Conservation (phyloP, 192 early-diverging fungal genomes). For the Funneliformis mosseae region DNA sequence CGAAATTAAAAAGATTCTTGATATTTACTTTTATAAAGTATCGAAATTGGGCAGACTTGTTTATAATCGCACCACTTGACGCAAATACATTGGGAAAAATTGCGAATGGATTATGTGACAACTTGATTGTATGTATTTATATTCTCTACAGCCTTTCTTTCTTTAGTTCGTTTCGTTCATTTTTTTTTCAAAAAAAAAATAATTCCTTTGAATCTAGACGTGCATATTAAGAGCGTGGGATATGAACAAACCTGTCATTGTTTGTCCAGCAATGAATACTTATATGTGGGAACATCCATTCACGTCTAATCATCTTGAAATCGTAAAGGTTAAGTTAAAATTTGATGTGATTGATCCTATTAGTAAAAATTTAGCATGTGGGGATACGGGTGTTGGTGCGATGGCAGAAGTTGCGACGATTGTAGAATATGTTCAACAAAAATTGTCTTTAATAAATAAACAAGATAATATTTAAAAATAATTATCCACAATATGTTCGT, state of each 20-base stretch:
- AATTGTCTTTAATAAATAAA: constrained; percentile 17
- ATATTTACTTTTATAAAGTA: constrained; percentile 50
- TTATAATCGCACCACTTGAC: constrained; percentile 88
- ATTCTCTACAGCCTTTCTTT: neutral
- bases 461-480: neutral
- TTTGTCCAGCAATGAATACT: constrained; percentile 97
- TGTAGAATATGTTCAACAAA: constrained; percentile 39
- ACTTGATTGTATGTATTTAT: constrained; percentile 68
- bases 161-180: neutral
- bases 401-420: constrained; percentile 84
- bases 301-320: constrained; percentile 69
- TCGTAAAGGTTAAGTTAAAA: constrained; percentile 53
- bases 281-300: constrained; percentile 96
- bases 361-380: constrained; percentile 86
- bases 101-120: constrained; percentile 91
- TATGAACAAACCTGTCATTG: constrained; percentile 64
- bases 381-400: constrained; percentile 84
- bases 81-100: constrained; percentile 94
- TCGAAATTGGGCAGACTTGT: constrained; percentile 92
- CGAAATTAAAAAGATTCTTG: too few relatives aligned
- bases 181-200: neutral
- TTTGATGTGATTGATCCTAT: constrained; percentile 79
- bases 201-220: constrained; percentile 56
- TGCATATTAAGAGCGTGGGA: constrained; percentile 93
- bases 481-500: too few relatives aligned